Conservation (phyloP, 225 moss, liverwort and hornwort genomes). For the Rhytidiadelphus loreus region DNA sequence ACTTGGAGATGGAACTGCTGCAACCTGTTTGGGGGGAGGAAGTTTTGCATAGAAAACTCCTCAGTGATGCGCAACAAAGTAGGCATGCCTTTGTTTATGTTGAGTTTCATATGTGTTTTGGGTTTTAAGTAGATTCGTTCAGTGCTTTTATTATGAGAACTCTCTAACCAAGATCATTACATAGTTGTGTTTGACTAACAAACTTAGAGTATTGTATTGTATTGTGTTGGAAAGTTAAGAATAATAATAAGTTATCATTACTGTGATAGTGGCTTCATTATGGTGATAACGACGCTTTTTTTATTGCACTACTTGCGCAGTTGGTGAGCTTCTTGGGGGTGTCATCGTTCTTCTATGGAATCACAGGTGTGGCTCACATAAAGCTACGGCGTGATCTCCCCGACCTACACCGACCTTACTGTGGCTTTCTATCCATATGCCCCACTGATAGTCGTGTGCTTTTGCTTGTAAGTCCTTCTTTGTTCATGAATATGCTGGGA, state of each 20-base stretch:
- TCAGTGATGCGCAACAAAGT: no score
- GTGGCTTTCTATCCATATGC: conserved; percentile 61
- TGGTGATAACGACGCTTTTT: not conserved
- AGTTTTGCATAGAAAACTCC: not conserved
- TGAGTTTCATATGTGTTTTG: not conserved
- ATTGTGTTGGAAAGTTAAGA: no score
- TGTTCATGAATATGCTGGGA: not conserved
- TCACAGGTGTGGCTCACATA: not conserved
- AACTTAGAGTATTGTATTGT: not conserved
- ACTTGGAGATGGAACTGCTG: not conserved
- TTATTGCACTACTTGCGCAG: not conserved
- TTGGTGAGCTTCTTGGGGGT: not conserved
- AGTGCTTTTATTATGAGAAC: not conserved
- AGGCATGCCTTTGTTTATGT: not conserved
- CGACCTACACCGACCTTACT: conserved; percentile 49
- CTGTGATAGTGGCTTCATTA: no score
- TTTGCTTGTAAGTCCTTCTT: conserved; percentile 31
- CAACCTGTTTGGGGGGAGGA: not conserved
- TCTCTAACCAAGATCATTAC: not conserved
- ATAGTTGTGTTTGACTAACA: no score
- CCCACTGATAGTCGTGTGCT: conserved; percentile 28
- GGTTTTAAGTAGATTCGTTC: not conserved
- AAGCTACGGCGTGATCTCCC: conserved; percentile 26
- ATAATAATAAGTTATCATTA: not conserved
- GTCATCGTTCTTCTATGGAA: not conserved